These are phyloP conservation scores for Hygrocybe coccinea DNA, from an alignment of 768 basidiomycete genomes.

Conservation along the genomic window DNA sequence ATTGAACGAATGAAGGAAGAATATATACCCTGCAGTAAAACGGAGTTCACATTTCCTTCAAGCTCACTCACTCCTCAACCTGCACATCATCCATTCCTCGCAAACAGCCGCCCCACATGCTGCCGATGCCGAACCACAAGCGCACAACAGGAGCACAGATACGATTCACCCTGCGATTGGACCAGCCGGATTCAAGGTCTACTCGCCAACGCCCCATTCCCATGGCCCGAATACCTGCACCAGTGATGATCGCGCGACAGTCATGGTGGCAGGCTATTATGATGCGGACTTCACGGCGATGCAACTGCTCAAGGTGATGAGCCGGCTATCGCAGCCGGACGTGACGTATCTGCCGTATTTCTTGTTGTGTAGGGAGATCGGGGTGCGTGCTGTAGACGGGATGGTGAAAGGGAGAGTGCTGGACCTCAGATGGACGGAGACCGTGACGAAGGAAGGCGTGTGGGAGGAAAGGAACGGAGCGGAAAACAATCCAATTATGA, in stretches of 20 bases:
- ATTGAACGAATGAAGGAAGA: not conserved
- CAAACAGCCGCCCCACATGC: constrained; percentile 42
- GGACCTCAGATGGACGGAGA: constrained; percentile 73
- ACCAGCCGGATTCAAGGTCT: constrained; percentile 60
- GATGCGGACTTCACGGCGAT: constrained; percentile 69
- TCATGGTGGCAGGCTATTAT: constrained; percentile 43
- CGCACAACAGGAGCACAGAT: constrained; percentile 32
- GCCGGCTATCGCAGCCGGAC: constrained; percentile 61
- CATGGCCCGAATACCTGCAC: constrained; percentile 20
- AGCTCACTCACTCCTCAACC: constrained; percentile 75
- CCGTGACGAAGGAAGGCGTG: constrained; percentile 52
- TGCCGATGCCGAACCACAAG: constrained; percentile 29
- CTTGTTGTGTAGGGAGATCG: constrained; percentile 75
- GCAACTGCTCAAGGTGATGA: constrained; percentile 79
- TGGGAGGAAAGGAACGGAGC: constrained; percentile 14
- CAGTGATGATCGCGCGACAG: constrained; percentile 29
- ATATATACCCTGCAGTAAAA: constrained; percentile 51
- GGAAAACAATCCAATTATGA: constrained; percentile 9
- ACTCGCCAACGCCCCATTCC: constrained; percentile 41
- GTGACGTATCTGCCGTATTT: constrained; percentile 72
- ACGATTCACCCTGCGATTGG: constrained; percentile 54
- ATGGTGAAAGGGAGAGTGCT: constrained; percentile 76
- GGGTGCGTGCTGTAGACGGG: constrained; percentile 76
- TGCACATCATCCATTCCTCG: constrained; percentile 82
- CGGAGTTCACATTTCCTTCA: constrained; percentile 82